Conservation (phyloP, 768 basidiomycete genomes). For the Brasilioporus rufonigricans region DNA sequence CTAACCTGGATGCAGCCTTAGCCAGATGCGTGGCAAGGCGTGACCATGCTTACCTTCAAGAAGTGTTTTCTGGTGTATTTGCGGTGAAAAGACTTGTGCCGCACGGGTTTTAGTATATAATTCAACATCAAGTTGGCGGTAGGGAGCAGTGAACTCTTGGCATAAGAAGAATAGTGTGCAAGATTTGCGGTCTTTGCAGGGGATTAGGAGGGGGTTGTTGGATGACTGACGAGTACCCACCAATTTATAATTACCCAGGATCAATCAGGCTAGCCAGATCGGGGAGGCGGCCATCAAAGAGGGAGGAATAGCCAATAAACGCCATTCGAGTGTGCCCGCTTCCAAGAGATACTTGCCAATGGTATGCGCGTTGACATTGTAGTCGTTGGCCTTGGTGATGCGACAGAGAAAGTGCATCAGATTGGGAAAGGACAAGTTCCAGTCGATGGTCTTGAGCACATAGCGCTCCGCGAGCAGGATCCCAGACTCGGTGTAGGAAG, state of each 20-base stretch:
- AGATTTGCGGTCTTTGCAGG: conserved; percentile 69
- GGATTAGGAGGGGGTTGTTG: not conserved
- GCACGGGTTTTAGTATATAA: conserved; percentile 71
- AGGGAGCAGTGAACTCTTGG: conserved; percentile 75
- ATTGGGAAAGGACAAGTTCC: conserved; percentile 83
- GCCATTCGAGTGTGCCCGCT: conserved; percentile 77
- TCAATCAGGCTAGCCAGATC: conserved; percentile 81
- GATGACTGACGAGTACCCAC: conserved; percentile 59
- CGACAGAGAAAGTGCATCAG: conserved; percentile 87
- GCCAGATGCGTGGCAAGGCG: not conserved
- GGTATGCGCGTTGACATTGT: conserved; percentile 81
- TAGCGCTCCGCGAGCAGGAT: conserved; percentile 89
- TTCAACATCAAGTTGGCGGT: conserved; percentile 86
- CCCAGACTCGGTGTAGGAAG: conserved; percentile 72
- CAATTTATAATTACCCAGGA: conserved; percentile 83
- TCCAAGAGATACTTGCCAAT: conserved; percentile 91
- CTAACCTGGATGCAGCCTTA: conserved; percentile 57
- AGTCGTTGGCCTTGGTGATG: conserved; percentile 91
- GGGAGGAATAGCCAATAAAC: conserved; percentile 68
- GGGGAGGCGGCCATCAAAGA: conserved; percentile 81
- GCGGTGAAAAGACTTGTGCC: conserved; percentile 77
- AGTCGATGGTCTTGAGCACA: conserved; percentile 80
- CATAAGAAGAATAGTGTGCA: conserved; percentile 84
- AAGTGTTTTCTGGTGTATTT: conserved; percentile 87
- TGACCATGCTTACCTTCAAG: conserved; percentile 70